Base-by-base conservation (phyloP, 495 filamentous ascomycete genomes). In the Penicillium longicatenatum region DNA sequence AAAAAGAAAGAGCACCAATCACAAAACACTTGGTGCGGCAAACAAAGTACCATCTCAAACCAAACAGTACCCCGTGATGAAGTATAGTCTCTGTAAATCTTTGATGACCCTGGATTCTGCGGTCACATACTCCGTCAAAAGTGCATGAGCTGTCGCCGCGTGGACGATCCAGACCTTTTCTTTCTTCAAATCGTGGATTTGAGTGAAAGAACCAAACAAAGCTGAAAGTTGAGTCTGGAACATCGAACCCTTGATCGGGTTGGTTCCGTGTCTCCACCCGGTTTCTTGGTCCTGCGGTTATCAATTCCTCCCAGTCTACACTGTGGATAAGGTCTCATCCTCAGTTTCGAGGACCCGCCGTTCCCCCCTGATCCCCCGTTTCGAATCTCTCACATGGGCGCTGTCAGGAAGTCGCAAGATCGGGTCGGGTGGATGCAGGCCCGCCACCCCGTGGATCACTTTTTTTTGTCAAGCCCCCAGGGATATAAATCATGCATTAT, bases 361-460 rank as follows among this genome's bases (percentile, higher is more conserved):
- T 66, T 64, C 65, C 55, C 54, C 47, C 46, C 43, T n/a, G 29
- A 24, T 41, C 50, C 58, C 62, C 56, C 59, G 58, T 63, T 66
- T 64, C 58, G 55, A 29, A 63, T 59, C 51, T 58, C 60, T 59
- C 66, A 66, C 70, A 67, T 70, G 67, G 61, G 45, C 45, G 52
- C 52, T 68, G 55, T 62, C 57, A 65, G 58, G 49, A 43, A 61
- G 70, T 69, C 69, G 55, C 61, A 66, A 65, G 66, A 66, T 58
- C 64, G 54, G 65, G 67, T 73, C 72, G 41, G 72, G 64, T 75
- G 70, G 64, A 48, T 61, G 57, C 30, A 65, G 64, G 55, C 20
- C 52, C 66, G 60, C 57, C 57, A 64, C 62, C 44, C 43, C 58
- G 55, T 52, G 49, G 51, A 20, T 60, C 52, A 33, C 55, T 54